phyloP scores from a whole-genome alignment of 2,329 filamentous ascomycete species.

The Xylariaceae sp. region DNA sequence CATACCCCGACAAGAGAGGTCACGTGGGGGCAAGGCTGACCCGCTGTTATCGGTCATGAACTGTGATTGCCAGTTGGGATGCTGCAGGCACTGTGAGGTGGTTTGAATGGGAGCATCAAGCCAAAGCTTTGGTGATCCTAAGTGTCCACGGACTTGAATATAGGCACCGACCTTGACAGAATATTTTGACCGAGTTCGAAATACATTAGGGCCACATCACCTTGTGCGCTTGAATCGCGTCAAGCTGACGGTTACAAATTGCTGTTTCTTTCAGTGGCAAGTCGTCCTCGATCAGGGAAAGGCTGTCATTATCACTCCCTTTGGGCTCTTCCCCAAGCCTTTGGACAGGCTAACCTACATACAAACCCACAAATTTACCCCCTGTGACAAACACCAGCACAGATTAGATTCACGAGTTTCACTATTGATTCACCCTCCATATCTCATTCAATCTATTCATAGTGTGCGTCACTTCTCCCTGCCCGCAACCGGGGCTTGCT shows the following conservation, averaged over 20 bases:
- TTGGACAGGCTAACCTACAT: background rate
- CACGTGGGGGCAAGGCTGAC: conserved; percentile 18
- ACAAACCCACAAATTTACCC: conserved; percentile 2
- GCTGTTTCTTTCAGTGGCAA: background rate
- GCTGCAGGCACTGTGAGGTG: too few relatives aligned
- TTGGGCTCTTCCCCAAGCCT: background rate
- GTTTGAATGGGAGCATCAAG: too few relatives aligned
- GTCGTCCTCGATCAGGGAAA: background rate
- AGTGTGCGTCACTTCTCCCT: conserved; percentile 1
- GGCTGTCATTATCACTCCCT: too few relatives aligned
- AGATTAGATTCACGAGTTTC: background rate
- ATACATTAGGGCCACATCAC: background rate
- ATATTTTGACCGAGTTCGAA: background rate
- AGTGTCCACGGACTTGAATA: too few relatives aligned
- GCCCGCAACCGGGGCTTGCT: conserved; percentile 1
- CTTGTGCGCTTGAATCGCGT: too few relatives aligned
- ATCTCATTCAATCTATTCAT: conserved; percentile 1
- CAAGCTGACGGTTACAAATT: too few relatives aligned
- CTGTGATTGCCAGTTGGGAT: background rate
- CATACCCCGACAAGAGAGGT: background rate
- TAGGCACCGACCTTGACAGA: background rate
- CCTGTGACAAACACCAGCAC: background rate
- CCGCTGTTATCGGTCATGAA: background rate
- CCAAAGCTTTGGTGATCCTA: too few relatives aligned
- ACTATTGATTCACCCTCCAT: background rate